Conservation (phyloP, 305 asterid genomes). For the Solanum hybrid region DNA sequence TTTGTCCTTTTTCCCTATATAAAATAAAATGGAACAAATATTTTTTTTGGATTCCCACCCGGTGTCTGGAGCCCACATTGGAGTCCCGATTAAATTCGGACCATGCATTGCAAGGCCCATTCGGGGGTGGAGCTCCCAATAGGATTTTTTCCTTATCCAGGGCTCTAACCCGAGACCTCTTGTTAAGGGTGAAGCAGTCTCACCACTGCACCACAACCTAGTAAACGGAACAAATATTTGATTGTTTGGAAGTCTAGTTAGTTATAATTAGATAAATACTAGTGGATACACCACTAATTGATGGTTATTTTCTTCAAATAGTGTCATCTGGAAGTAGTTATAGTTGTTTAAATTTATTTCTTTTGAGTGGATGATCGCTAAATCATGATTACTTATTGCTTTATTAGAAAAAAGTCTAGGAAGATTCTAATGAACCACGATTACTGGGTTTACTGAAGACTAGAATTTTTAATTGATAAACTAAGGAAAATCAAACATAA, state of each 20-base stretch:
- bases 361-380: background rate
- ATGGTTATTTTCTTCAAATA: background rate
- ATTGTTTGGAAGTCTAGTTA: background rate
- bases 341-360: background rate
- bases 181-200: background rate
- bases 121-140: rapidly evolving
- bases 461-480: background rate
- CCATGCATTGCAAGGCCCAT: rapidly evolving
- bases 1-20: background rate
- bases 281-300: background rate
- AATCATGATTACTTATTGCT: background rate
- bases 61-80: too few relatives aligned
- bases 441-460: background rate
- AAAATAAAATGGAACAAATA: background rate
- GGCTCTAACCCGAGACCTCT: too few relatives aligned
- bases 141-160: too few relatives aligned
- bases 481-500: background rate
- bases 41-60: too few relatives aligned
- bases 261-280: background rate
- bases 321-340: background rate
- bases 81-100: too few relatives aligned
- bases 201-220: background rate
- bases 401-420: background rate
- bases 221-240: background rate
- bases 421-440: background rate